Evolutionary conservation across 441 rosid species (phyloP), one percentile per base, ranked within the genome.

Genomic region (Syzygium malaccense): DNA sequence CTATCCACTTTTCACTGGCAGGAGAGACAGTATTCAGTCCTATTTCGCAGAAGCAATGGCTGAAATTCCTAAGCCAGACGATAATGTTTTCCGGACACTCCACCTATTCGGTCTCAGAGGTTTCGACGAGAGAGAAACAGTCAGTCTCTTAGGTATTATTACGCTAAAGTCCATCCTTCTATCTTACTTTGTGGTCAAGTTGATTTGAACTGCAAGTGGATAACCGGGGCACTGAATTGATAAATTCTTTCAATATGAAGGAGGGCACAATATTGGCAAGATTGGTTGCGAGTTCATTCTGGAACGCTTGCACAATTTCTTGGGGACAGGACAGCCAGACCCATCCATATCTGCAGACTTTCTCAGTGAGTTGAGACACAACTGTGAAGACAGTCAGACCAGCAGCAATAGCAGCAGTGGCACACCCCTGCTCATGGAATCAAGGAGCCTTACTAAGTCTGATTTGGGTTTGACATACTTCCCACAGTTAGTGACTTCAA

Each of bases 1-100:
- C 88, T 93, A 94, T 91, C 95, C 94, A 18, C 91, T 94, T 55
- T 89, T 91, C 49, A 94, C 95, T 1, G 95, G 96, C 83, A 91
- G 94, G 87, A 93, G 89, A 88, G 96, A 93, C 88, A 93, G 96
- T 83, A 66, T 56, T 33, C 49, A 55, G 57, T 94, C 95, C 87
- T 88, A 92, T 87, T 91, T 60, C 85, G 26, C 88, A 25, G 92
- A 93, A 87, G 94, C 92, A 53, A 80, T 53, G 89, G 85, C 89
- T 85, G 93, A 90, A 48, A 89, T 94, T 53, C 94, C 96, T 41
- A 90, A 55, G 30, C 96, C 96, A 4, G 89, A 85, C 26, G 91
- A 86, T 57, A 90, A 90, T 78, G 86, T 94, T 62, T 57, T 55
- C 30, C 80, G 58, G 88, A 93, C 87, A 32, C 92, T 94, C 62